Percentiles rank a stretch among this genome's conserved stretches.
phyloP scores from a whole-genome alignment of 2,329 filamentous ascomycete species.

The Colletotrichum limetticola region DNA sequence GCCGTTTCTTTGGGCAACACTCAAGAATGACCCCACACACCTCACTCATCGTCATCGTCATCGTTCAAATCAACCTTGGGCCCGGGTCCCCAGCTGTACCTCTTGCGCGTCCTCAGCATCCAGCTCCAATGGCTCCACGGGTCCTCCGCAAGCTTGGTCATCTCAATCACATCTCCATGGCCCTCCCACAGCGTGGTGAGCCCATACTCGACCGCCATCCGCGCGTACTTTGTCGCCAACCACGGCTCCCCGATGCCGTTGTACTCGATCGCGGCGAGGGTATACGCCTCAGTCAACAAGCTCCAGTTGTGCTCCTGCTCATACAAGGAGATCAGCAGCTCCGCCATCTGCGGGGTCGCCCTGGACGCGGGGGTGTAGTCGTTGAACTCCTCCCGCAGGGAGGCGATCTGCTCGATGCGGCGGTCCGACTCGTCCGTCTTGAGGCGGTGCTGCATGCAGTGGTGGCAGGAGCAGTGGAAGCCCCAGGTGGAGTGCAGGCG shows the following conservation, averaged over 20 bases:
- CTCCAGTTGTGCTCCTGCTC: slow-evolving; percentile 52
- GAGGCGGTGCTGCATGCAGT: slow-evolving; percentile 45
- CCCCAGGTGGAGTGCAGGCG: slow-evolving; percentile 49
- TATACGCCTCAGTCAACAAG: slow-evolving; percentile 47
- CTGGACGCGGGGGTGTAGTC: slow-evolving; percentile 43
- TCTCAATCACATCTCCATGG: slow-evolving; percentile 46
- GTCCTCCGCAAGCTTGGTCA: slow-evolving; percentile 46
- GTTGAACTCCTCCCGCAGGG: slow-evolving; percentile 43
- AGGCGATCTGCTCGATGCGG: slow-evolving; percentile 48
- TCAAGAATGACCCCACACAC: neutral
- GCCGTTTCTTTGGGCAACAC: neutral
- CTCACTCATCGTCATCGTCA: slow-evolving; percentile 37
- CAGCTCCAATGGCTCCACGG: slow-evolving; percentile 54
- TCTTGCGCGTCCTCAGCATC: slow-evolving; percentile 46
- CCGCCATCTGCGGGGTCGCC: slow-evolving; percentile 50
- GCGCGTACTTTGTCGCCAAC: slow-evolving; percentile 50
- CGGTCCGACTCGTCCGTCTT: slow-evolving; percentile 47
- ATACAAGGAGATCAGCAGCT: slow-evolving; percentile 51
- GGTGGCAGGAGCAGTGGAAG: slow-evolving; percentile 53
- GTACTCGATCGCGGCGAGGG: slow-evolving; percentile 50
- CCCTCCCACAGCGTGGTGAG: slow-evolving; percentile 37
- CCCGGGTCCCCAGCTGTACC: slow-evolving; percentile 42
- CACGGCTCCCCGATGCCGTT: slow-evolving; percentile 52
- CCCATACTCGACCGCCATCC: slow-evolving; percentile 49
- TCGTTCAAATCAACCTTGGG: slow-evolving; percentile 19